A percentile compares a stretch with the other conserved stretches of the same genome.
Evolutionary conservation across 1,139 yeast species (phyloP).

Genomic region (Sugiyamaella xylanicola): DNA sequence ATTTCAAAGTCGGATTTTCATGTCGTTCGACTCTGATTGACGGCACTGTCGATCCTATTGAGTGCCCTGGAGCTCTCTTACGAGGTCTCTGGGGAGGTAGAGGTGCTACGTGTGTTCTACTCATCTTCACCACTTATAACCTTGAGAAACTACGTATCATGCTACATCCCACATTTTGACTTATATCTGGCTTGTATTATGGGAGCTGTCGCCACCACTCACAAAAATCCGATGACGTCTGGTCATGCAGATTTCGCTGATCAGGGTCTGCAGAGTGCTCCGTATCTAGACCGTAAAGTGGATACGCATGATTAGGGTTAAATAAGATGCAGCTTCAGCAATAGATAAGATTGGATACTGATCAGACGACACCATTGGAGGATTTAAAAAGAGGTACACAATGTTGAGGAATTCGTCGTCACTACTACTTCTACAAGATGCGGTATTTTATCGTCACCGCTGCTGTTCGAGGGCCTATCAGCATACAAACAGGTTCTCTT

Average conservation of each 20-base stretch:
- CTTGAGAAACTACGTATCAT: too few species aligned
- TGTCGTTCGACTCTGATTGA: constrained; percentile 5
- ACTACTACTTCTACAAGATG: neutral
- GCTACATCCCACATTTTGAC: too few species aligned
- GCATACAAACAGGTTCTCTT: too few species aligned
- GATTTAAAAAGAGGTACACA: neutral
- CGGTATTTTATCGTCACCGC: neutral
- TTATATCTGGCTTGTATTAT: neutral
- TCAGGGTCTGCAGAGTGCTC: neutral
- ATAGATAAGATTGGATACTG: constrained; percentile 6
- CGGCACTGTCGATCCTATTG: constrained; percentile 10
- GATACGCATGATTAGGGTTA: neutral
- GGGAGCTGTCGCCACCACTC: neutral
- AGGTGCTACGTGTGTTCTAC: neutral
- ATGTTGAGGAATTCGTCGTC: neutral
- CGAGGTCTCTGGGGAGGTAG: neutral
- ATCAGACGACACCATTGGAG: constrained; percentile 4
- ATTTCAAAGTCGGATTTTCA: constrained; percentile 33
- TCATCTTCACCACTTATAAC: too few species aligned
- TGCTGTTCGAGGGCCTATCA: neutral
- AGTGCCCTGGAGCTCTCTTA: neutral
- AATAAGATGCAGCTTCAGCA: neutral
- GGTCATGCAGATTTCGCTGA: neutral
- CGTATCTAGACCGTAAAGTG: neutral
- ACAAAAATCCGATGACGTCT: neutral